Evolutionary conservation across 805 yeast species (phyloP), one percentile per base, ranked within the genome.

Genomic region (Sugiyamaella boreocaroliniensis): DNA sequence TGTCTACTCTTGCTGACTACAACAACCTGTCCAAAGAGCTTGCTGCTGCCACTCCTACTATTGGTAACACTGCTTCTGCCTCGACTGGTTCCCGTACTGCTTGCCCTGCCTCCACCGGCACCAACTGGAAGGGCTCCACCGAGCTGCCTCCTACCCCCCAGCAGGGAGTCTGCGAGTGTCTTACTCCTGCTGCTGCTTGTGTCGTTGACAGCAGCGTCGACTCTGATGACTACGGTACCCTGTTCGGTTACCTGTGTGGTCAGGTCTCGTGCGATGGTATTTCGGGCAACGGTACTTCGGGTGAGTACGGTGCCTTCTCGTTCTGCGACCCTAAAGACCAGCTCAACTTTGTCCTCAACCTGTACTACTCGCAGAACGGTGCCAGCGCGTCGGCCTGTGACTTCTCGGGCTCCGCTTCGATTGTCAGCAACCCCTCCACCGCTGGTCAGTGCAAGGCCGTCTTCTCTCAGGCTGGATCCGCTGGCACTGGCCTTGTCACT

Each of bases 131-230:
- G 57, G 93, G 90, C 18, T 69, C 84, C 12, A 74, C 84, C 20
- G 68, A 67, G 12, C 75, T 87, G 62, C 95, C 95, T 41, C 93
- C 92, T 60, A 81, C 90, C 37, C 95, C 95, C 49, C 75, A 84
- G 60, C 68, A 76, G 59, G 76, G 68, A 45, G 77, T 79, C 47
- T 87, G 95, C 72, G 76, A 77, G 58, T 87, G 95, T 73, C 58
- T 84, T 50, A 62, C 69, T 37, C 55, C 64, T 19, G 71, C 86
- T 4, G 74, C 80, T 43, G 56, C 62, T n/a, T 87, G 95, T 74
- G 82, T 78, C 37, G 78, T 86, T 45, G 61, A 73, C 22, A 74
- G 68, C 60, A 71, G 69, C 57, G 86, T 85, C 45, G 71, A 71
- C 51, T 54, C 58, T 2, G 69, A 73, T 1, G 83, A 84, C 67